These are phyloP conservation scores for Geranium incanum DNA, from an alignment of 441 rosid species.

Conservation along the genomic window DNA sequence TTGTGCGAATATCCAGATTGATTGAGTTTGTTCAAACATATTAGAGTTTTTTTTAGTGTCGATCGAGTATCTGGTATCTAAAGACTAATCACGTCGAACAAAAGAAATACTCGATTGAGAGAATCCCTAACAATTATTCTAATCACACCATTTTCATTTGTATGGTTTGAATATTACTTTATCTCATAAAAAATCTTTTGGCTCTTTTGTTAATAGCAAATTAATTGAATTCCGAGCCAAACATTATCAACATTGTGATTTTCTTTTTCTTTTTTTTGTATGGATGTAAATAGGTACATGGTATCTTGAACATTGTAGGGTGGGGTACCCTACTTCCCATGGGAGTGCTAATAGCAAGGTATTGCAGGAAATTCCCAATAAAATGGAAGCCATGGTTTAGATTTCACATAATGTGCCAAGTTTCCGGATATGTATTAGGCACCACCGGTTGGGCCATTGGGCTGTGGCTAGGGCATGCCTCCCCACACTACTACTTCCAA, in stretches of 20 bases:
- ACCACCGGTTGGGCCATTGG: conserved; percentile 38
- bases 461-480: conserved; percentile 32
- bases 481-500: conserved; percentile 30
- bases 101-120: no score
- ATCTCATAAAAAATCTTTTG: no score
- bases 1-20: no score
- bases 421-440: conserved; percentile 37
- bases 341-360: conserved; percentile 45
- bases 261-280: neutral
- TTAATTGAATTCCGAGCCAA: no score
- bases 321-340: conserved; percentile 50
- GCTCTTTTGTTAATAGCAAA: no score
- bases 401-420: conserved; percentile 34
- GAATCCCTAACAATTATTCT: no score
- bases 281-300: conserved; percentile 33
- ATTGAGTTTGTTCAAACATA: no score
- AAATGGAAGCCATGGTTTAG: conserved; percentile 18
- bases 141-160: no score
- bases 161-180: no score
- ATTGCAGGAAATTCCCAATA: conserved; percentile 29
- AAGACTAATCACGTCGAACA: no score
- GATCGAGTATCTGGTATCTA: no score
- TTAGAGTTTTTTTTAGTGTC: no score
- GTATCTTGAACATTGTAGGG: conserved; percentile 40
- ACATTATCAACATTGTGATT: neutral